These are phyloP conservation scores for Nothophoma quercina DNA, from an alignment of 2,329 filamentous ascomycete genomes.

Conservation along the genomic window DNA sequence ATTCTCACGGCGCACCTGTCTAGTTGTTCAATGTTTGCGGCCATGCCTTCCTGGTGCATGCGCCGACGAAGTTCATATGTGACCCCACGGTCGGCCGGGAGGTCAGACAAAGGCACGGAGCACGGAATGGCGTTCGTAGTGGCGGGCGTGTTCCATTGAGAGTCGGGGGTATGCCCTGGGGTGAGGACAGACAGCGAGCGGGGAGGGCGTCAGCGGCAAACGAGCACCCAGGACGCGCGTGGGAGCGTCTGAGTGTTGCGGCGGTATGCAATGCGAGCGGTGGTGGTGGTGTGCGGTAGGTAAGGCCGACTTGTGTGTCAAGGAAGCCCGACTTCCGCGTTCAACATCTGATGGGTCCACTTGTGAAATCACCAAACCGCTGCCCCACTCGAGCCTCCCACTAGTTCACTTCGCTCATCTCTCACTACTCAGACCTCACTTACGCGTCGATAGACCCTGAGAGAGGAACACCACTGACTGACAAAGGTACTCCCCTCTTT, in stretches of 20 bases:
- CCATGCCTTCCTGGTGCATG: slow-evolving; percentile 48
- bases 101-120: slow-evolving; percentile 66
- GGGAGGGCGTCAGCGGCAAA: slow-evolving; percentile 29
- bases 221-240: slow-evolving; percentile 36
- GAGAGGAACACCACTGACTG: slow-evolving; percentile 3
- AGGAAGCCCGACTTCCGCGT: slow-evolving; percentile 3
- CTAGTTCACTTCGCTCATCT: slow-evolving; percentile 5
- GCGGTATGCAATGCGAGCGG: slow-evolving; percentile 5
- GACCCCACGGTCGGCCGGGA: slow-evolving; percentile 62
- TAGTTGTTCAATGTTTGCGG: slow-evolving; percentile 58
- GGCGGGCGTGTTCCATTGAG: slow-evolving; percentile 66
- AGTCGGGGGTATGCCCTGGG: slow-evolving; percentile 41
- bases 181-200: slow-evolving; percentile 43
- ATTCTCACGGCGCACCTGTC: slow-evolving; percentile 55
- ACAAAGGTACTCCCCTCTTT: slow-evolving; percentile 13
- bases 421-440: background rate
- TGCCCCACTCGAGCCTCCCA: slow-evolving; percentile 1
- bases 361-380: slow-evolving; percentile 12
- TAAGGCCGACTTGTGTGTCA: slow-evolving; percentile 11
- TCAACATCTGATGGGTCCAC: background rate
- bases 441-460: background rate
- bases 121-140: slow-evolving; percentile 54
- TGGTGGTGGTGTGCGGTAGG: no score
- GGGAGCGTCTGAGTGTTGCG: slow-evolving; percentile 22
- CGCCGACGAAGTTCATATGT: slow-evolving; percentile 44